Conservation (phyloP, 768 basidiomycete genomes). For the Rhodotorula kratochvilovae region DNA sequence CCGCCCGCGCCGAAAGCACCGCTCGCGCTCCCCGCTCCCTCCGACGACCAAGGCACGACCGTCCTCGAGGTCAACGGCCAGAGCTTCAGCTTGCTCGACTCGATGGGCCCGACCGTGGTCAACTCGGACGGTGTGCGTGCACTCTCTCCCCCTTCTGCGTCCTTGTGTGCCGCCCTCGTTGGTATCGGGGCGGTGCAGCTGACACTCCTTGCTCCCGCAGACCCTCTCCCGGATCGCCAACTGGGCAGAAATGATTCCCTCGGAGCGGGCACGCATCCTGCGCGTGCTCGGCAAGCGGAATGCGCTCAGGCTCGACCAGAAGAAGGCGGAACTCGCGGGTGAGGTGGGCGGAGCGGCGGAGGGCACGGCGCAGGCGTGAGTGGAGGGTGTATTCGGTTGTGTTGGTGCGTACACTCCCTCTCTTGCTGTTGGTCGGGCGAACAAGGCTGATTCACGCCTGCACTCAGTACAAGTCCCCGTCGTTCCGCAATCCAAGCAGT, state of each 20-base stretch:
- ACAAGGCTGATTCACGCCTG: background rate
- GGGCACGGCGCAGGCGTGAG: background rate
- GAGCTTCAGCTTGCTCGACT: constrained; percentile 16
- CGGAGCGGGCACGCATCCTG: constrained; percentile 20
- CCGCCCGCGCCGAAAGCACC: background rate
- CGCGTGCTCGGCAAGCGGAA: constrained; percentile 32
- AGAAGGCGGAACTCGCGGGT: constrained; percentile 12
- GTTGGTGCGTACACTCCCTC: background rate
- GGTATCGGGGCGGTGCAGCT: background rate
- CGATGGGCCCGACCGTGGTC: constrained; percentile 29
- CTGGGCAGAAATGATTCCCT: constrained; percentile 18
- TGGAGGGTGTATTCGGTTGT: background rate
- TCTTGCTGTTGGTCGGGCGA: background rate
- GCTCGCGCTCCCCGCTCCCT: constrained; percentile 30
- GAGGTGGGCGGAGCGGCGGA: background rate
- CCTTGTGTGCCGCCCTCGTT: background rate
- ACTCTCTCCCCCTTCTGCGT: background rate
- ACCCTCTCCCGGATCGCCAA: constrained; percentile 34
- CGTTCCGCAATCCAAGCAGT: background rate
- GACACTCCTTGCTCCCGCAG: background rate
- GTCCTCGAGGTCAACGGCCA: constrained; percentile 31
- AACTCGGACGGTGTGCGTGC: constrained; percentile 26
- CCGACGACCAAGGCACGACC: background rate
- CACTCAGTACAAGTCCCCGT: background rate
- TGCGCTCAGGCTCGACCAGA: constrained; percentile 17